Percentiles rank a stretch among this genome's conserved stretches.
phyloP scores from a whole-genome alignment of 495 filamentous ascomycete genomes.

The Podospora didyma region DNA sequence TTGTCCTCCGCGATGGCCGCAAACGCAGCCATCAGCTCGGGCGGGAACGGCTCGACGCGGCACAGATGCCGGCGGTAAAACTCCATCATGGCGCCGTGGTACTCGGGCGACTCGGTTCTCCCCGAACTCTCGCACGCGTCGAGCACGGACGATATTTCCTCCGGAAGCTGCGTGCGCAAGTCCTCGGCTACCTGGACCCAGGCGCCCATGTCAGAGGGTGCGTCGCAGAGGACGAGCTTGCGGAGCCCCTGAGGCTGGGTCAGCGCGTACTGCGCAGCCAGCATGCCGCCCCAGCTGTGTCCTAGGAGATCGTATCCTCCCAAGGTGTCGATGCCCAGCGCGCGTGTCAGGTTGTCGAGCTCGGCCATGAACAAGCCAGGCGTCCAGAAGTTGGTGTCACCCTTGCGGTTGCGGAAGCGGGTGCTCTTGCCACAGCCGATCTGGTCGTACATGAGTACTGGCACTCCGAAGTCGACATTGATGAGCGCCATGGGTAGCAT shows the following conservation, averaged over 20 bases:
- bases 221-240: conserved; percentile 1
- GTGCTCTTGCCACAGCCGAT: conserved; percentile 46
- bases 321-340: conserved; percentile 31
- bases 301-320: conserved; percentile 40
- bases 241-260: background rate
- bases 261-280: conserved; percentile 27
- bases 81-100: conserved; percentile 2
- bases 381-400: conserved; percentile 46
- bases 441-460: conserved; percentile 52
- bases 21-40: conserved; percentile 28
- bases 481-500: conserved; percentile 33
- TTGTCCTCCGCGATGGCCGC: conserved; percentile 37
- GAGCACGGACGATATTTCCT: background rate
- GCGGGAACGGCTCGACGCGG: conserved; percentile 35
- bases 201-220: background rate
- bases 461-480: conserved; percentile 24
- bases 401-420: conserved; percentile 38
- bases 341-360: conserved; percentile 43
- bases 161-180: background rate
- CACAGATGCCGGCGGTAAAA: conserved; percentile 43
- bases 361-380: conserved; percentile 35
- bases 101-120: background rate
- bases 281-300: conserved; percentile 51
- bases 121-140: background rate
- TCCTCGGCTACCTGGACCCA: background rate